Conservation (phyloP, 2,329 filamentous ascomycete species). For the Trichophyton benhamiae region DNA sequence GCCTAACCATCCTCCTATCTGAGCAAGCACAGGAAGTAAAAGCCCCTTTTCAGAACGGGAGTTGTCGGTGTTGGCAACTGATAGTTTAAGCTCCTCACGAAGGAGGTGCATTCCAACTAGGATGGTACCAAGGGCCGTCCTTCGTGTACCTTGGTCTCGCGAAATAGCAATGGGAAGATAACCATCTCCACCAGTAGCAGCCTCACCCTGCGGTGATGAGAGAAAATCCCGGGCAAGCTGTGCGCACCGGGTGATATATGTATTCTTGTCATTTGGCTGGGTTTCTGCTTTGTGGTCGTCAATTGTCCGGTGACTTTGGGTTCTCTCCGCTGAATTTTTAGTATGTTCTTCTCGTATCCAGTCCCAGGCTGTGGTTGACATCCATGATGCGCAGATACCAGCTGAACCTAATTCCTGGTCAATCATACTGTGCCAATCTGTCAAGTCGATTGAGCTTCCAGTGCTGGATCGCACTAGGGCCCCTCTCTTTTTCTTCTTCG, state of each 20-base stretch:
- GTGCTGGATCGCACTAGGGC: slow-evolving; percentile 40
- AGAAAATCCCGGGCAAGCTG: slow-evolving; percentile 54
- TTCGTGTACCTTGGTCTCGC: slow-evolving; percentile 44
- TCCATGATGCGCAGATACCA: slow-evolving; percentile 32
- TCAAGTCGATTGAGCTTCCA: slow-evolving; percentile 33
- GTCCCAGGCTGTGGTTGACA: slow-evolving; percentile 54
- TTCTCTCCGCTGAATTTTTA: slow-evolving; percentile 16
- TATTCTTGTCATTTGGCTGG: slow-evolving; percentile 21
- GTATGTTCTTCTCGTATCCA: slow-evolving; percentile 54
- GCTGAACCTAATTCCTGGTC: slow-evolving; percentile 33
- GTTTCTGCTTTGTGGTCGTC: slow-evolving; percentile 2
- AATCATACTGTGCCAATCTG: slow-evolving; percentile 40
- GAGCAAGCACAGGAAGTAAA: slow-evolving; percentile 63
- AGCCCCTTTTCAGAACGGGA: slow-evolving; percentile 35
- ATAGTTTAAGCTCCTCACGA: slow-evolving; percentile 80
- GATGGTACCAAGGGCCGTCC: slow-evolving; percentile 55
- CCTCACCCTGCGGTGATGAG: slow-evolving; percentile 45
- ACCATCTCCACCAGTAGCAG: slow-evolving; percentile 43
- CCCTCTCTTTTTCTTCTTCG: slow-evolving; percentile 30
- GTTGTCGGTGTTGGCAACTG: slow-evolving; percentile 45
- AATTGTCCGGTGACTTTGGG: slow-evolving; percentile 16
- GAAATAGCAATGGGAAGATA: slow-evolving; percentile 52
- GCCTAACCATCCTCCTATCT: slow-evolving; percentile 69
- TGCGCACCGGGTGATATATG: slow-evolving; percentile 38
- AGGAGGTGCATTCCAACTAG: slow-evolving; percentile 68